phyloP scores from a whole-genome alignment of 2,329 filamentous ascomycete genomes.

The Ophiocordyceps unilateralis region DNA sequence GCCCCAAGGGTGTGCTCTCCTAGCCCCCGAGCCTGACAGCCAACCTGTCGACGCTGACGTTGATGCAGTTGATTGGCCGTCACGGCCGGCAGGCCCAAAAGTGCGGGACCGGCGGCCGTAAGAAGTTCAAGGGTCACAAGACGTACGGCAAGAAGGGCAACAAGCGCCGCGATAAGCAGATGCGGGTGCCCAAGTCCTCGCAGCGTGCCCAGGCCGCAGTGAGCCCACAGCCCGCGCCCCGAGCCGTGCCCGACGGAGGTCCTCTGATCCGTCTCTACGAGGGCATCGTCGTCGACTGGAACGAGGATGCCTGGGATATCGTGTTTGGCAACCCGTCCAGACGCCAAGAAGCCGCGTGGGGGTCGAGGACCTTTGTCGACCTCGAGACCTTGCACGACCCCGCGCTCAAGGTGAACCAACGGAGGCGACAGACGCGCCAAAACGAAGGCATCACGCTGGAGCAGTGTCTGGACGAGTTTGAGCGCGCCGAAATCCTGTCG shows the following conservation, averaged over 20 bases:
- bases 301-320: constrained; percentile 46
- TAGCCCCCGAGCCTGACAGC: neutral
- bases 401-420: constrained; percentile 47
- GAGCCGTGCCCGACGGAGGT: constrained; percentile 27
- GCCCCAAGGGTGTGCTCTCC: constrained; percentile 9
- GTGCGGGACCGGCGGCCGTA: constrained; percentile 19
- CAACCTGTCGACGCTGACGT: constrained; percentile 1
- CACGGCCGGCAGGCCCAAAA: constrained; percentile 9
- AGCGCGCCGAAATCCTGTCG: constrained; percentile 82
- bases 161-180: constrained; percentile 28
- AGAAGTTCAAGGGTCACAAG: constrained; percentile 28
- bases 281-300: constrained; percentile 78
- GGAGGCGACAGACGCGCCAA: constrained; percentile 37
- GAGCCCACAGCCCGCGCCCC: constrained; percentile 19
- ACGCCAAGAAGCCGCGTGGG: constrained; percentile 29
- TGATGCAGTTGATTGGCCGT: constrained; percentile 5
- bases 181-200: constrained; percentile 18
- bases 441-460: constrained; percentile 61
- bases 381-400: constrained; percentile 40
- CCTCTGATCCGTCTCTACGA: constrained; percentile 67
- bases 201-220: constrained; percentile 11
- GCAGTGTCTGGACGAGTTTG: constrained; percentile 87
- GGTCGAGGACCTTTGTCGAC: constrained; percentile 38
- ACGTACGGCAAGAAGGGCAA: constrained; percentile 31
- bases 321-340: constrained; percentile 41